Evolutionary conservation across 208 protist genomes (phyloP).

Genomic region (Crithidia mellificae): DNA sequence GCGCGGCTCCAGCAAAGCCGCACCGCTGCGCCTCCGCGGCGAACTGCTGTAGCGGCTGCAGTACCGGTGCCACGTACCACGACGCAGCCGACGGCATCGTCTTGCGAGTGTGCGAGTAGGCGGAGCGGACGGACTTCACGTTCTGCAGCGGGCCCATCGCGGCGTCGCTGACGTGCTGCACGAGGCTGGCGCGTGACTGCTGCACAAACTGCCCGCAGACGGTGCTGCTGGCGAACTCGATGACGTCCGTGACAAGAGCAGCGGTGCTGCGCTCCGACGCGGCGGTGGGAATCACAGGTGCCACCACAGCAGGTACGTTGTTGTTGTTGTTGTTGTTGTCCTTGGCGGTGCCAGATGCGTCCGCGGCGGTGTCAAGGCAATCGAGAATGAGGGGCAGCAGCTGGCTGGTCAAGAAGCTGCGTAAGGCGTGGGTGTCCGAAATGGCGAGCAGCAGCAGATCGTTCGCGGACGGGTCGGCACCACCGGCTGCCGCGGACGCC

Average conservation of each 20-base stretch:
- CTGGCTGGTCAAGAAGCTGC: slow-evolving; percentile 17
- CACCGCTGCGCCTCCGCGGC: slow-evolving; percentile 18
- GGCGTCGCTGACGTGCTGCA: slow-evolving; percentile 41
- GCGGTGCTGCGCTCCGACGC: slow-evolving; percentile 21
- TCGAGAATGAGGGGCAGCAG: slow-evolving; percentile 22
- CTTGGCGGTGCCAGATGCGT: not conserved
- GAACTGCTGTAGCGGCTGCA: slow-evolving; percentile 66
- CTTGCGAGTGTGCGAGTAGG: slow-evolving; percentile 74
- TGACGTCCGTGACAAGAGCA: slow-evolving; percentile 22
- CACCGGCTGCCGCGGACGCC: not conserved
- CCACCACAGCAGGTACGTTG: not conserved
- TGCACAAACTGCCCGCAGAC: slow-evolving; percentile 36
- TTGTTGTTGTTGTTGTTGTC: no score
- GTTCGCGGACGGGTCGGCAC: not conserved
- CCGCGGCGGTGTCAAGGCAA: slow-evolving; percentile 1
- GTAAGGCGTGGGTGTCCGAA: slow-evolving; percentile 22
- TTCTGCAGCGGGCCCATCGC: slow-evolving; percentile 59
- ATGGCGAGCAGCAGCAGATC: slow-evolving; percentile 26
- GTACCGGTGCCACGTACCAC: slow-evolving; percentile 64
- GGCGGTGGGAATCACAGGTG: not conserved
- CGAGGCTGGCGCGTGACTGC: slow-evolving; percentile 27
- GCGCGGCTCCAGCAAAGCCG: slow-evolving; percentile 17
- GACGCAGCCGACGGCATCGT: slow-evolving; percentile 64
- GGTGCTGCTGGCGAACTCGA: slow-evolving; percentile 22
- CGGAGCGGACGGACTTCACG: slow-evolving; percentile 71